A percentile compares a stretch with the other conserved stretches of the same genome.
Conservation (phyloP, 1,139 yeast species). For the Suhomyces taliae region DNA sequence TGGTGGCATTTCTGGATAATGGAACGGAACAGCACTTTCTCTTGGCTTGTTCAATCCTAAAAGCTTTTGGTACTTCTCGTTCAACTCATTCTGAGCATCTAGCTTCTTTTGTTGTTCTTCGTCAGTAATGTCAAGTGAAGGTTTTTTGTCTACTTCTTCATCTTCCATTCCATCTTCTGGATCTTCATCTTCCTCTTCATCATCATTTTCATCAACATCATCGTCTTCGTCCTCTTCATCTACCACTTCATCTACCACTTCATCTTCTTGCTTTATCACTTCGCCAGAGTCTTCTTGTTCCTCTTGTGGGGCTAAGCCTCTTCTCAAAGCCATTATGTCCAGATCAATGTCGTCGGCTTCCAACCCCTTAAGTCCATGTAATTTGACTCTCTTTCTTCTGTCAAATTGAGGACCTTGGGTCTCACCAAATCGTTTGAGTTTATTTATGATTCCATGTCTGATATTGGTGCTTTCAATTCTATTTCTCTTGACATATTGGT, state of each 20-base stretch:
- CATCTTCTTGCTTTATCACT: background rate
- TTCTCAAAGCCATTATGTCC: slow-evolving; percentile 17
- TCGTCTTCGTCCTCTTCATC: slow-evolving; percentile 9
- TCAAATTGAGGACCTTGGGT: slow-evolving; percentile 4
- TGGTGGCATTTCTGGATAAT: slow-evolving; percentile 25
- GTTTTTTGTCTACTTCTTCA: slow-evolving; percentile 2
- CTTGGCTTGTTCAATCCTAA: slow-evolving; percentile 12
- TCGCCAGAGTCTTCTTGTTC: background rate
- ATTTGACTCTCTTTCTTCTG: slow-evolving; percentile 14
- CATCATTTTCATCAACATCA: slow-evolving; percentile 2
- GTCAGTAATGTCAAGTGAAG: background rate
- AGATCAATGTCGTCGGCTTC: slow-evolving; percentile 25
- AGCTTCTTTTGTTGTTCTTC: slow-evolving; percentile 7
- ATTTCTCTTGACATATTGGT: slow-evolving; percentile 27
- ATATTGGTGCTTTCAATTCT: slow-evolving; percentile 37
- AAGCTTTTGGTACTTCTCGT: slow-evolving; percentile 12
- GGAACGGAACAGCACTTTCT: slow-evolving; percentile 5
- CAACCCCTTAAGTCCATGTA: slow-evolving; percentile 24
- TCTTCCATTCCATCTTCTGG: slow-evolving; percentile 6
- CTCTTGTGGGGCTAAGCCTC: background rate
- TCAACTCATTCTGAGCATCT: slow-evolving; percentile 9
- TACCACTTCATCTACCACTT: background rate
- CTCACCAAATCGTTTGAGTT: slow-evolving; percentile 8
- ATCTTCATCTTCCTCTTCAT: slow-evolving; percentile 9
- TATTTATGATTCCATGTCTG: slow-evolving; percentile 15